These are phyloP conservation scores for Salix brachista DNA, from an alignment of 345 rosid genomes.

Conservation along the genomic window DNA sequence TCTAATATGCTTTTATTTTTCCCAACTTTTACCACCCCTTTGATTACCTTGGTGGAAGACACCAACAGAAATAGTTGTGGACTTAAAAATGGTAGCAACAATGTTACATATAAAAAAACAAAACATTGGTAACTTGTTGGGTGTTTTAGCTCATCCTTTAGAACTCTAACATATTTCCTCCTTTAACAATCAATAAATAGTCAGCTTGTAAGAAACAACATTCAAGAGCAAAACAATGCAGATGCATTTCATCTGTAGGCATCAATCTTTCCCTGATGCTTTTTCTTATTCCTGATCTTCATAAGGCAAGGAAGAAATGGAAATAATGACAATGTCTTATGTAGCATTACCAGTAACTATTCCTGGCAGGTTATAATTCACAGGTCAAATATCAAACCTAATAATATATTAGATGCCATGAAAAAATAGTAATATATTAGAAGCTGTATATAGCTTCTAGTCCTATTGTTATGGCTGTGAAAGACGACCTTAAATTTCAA, in stretches of 20 bases:
- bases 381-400: not conserved
- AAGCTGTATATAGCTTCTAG: not conserved
- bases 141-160: not conserved
- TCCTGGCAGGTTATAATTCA: not conserved
- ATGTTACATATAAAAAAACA: not conserved
- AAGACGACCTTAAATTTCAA: not conserved
- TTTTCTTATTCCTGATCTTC: not conserved
- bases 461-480: not conserved
- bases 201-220: conserved; percentile 5
- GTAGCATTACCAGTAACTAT: not conserved
- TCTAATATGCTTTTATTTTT: not conserved
- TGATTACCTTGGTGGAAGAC: not conserved
- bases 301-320: not conserved
- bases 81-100: not conserved
- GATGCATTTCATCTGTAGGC: not conserved
- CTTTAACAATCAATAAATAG: not conserved
- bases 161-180: not conserved
- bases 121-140: not conserved
- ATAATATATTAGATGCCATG: not conserved
- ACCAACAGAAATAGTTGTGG: not conserved
- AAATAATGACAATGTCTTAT: not conserved
- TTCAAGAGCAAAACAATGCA: conserved; percentile 1
- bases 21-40: not conserved
- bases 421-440: conserved; percentile 1
- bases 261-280: not conserved